Base-by-base conservation (phyloP, 441 rosid genomes). In the Biscutella auriculata region DNA sequence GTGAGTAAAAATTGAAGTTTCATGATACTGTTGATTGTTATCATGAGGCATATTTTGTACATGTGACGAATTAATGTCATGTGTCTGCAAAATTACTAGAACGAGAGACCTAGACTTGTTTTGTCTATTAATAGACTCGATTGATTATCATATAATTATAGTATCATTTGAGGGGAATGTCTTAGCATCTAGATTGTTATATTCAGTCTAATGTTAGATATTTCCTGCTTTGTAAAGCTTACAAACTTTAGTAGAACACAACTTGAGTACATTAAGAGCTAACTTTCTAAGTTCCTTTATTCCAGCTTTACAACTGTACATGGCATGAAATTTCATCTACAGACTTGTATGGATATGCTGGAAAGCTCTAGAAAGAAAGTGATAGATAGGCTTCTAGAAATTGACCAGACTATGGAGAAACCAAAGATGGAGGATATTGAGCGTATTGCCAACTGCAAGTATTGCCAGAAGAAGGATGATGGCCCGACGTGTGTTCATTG, bases 401-500 rank as follows among this genome's bases (percentile, higher is more conserved):
- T 93, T 63, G 93, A 93, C 63, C 74, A 73, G 67, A 80, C 88
- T 54, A 78, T 93, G 95, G 87, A 81, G 64, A 76, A 79, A 55
- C 98, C 97, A 53, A 89, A 71, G 57, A 58, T 71, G 44, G 96
- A 84, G 67, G 97, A 93, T 73, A 83, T 93, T 64, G 83, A 76
- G 54, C 77, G 84, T 60, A 79, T 88, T 63, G 80, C 95, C 68
- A 62, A 70, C 55, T 86, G 97, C 67, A 85, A 76, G 66, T 64
- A 51, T 65, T 93, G 98, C 71, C 78, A 82, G 60, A 76, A 62
- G 56, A 67, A 72, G 62, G 87, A 80, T 44, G 87, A 83, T 77
- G 98, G 98, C 60, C 87, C 95, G 9, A 73, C 70, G 4, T 93
- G 98, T 71, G 72, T 79, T 69, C 90, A 86, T 27, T 93, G 98